These are phyloP conservation scores for Phellopilus nigrolimitatus DNA, from an alignment of 1,284 basidiomycete species.

Conservation along the genomic window DNA sequence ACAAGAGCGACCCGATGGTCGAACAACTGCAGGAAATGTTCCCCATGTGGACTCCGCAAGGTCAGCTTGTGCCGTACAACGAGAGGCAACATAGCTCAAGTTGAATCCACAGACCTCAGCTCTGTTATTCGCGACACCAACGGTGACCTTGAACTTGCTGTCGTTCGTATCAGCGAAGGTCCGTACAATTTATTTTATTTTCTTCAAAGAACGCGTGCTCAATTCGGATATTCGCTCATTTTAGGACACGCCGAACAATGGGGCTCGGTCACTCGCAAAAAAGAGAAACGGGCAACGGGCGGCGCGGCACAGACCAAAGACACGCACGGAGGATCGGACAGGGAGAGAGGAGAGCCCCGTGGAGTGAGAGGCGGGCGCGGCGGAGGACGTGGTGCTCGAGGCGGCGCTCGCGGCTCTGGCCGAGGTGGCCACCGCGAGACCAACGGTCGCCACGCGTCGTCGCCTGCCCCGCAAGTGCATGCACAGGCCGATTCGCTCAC, in stretches of 20 bases:
- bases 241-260: slow-evolving; percentile 78
- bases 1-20: slow-evolving; percentile 49
- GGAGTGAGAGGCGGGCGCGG: slow-evolving; percentile 61
- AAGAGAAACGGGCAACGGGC: slow-evolving; percentile 63
- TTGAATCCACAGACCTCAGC: slow-evolving; percentile 55
- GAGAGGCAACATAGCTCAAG: slow-evolving; percentile 24
- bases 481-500: slow-evolving; percentile 15
- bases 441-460: slow-evolving; percentile 39
- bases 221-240: slow-evolving; percentile 20
- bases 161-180: slow-evolving; percentile 79
- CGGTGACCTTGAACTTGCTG: slow-evolving; percentile 74
- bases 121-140: slow-evolving; percentile 67
- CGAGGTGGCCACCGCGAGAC: slow-evolving; percentile 50
- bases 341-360: slow-evolving; percentile 54
- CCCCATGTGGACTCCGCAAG: slow-evolving; percentile 73
- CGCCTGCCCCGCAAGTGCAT: slow-evolving; percentile 24
- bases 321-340: slow-evolving; percentile 22
- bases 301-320: slow-evolving; percentile 31
- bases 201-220: slow-evolving; percentile 18
- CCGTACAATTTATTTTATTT: slow-evolving; percentile 22
- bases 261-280: slow-evolving; percentile 84
- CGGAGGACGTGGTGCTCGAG: slow-evolving; percentile 40
- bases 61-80: slow-evolving; percentile 35
- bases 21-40: slow-evolving; percentile 73
- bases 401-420: slow-evolving; percentile 48